Evolutionary conservation across 2,329 filamentous ascomycete genomes (phyloP).

Genomic region (Talaromyces albobiverticillius): DNA sequence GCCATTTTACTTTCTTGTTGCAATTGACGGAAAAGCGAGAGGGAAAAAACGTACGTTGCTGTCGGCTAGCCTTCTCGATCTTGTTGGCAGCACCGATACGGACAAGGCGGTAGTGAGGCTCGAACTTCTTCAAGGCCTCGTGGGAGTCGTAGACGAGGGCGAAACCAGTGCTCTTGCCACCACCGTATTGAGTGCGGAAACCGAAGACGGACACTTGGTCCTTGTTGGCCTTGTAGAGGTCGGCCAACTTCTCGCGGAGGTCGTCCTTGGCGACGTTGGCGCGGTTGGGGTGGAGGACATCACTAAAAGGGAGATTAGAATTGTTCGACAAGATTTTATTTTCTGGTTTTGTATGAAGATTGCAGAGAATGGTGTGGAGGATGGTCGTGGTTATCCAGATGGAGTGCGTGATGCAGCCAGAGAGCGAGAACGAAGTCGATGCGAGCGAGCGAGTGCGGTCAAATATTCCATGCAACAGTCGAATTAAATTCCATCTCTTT

Average conservation of each 20-base stretch:
- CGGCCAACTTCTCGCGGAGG: slow-evolving; percentile 89
- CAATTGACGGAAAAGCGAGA: neutral
- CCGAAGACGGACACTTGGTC: slow-evolving; percentile 98
- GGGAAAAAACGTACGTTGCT: slow-evolving; percentile 80
- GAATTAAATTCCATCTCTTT: neutral
- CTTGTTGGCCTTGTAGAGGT: slow-evolving; percentile 97
- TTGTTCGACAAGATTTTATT: neutral
- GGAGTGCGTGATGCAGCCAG: neutral
- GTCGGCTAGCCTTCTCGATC: slow-evolving; percentile 95
- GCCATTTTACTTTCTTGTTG: neutral
- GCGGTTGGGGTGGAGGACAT: slow-evolving; percentile 98
- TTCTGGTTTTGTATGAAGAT: neutral
- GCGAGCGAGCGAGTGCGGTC: neutral
- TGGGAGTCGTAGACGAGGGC: slow-evolving; percentile 97
- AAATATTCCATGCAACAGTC: neutral
- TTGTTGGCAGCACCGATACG: slow-evolving; percentile 88
- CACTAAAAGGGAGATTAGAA: slow-evolving; percentile 56
- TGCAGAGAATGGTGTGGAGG: neutral
- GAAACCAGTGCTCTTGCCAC: slow-evolving; percentile 99
- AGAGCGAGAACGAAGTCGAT: neutral
- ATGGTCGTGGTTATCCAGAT: neutral
- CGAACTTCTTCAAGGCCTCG: slow-evolving; percentile 99
- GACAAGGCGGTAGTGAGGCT: slow-evolving; percentile 96
- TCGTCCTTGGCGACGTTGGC: slow-evolving; percentile 99
- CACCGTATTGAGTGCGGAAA: slow-evolving; percentile 98